These are phyloP conservation scores for Blastobotrys robertii DNA, from an alignment of 805 yeast species.

Conservation along the genomic window DNA sequence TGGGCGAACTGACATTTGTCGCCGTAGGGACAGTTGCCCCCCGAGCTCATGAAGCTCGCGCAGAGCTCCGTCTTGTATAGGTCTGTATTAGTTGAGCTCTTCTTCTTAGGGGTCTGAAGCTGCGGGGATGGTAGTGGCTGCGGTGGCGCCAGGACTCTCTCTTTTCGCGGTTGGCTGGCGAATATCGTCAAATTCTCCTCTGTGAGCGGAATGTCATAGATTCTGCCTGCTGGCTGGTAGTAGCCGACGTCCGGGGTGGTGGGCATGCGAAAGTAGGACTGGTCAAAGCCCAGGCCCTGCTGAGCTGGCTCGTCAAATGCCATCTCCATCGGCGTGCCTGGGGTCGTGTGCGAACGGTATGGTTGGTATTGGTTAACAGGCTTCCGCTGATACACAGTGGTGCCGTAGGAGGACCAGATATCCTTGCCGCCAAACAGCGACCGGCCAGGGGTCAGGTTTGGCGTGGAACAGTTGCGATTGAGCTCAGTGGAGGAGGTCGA, in stretches of 20 bases:
- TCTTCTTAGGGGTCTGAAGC: slow-evolving; percentile 11
- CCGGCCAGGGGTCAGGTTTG: background rate
- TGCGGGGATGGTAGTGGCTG: slow-evolving; percentile 8
- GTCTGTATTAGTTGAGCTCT: slow-evolving; percentile 40
- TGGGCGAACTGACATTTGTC: slow-evolving; percentile 92
- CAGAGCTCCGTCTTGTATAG: slow-evolving; percentile 88
- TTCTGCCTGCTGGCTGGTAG: background rate
- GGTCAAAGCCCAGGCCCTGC: background rate
- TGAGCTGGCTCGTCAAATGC: slow-evolving; percentile 14
- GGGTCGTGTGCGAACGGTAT: slow-evolving; percentile 16
- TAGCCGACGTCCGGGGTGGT: background rate
- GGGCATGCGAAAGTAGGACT: background rate
- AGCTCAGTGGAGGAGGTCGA: no score
- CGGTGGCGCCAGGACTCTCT: background rate
- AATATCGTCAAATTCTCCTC: no score
- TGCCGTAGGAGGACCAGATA: slow-evolving; percentile 13
- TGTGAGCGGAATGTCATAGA: background rate
- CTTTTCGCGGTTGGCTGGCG: background rate
- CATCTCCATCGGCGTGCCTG: slow-evolving; percentile 9
- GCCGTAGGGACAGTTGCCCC: slow-evolving; percentile 77
- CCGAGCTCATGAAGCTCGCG: slow-evolving; percentile 59
- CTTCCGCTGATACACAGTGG: slow-evolving; percentile 11
- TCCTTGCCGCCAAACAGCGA: slow-evolving; percentile 18
- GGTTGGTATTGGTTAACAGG: slow-evolving; percentile 8
- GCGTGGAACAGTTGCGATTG: no score